Percentiles rank a stretch among this genome's conserved stretches.
Conservation (phyloP, 768 basidiomycete species). For the Russula griseocarnosa region DNA sequence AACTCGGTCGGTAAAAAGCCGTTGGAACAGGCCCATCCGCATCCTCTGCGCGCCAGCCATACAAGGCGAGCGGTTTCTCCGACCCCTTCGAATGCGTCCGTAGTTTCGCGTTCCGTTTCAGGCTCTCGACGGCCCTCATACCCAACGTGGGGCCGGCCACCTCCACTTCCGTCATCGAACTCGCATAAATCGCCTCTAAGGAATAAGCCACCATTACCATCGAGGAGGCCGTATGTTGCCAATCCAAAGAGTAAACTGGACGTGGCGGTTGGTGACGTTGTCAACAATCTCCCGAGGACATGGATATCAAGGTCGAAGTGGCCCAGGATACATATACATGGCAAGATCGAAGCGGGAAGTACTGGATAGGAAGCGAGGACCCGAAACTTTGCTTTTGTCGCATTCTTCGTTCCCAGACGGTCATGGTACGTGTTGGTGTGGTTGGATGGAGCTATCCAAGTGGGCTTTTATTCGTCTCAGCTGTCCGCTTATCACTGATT, state of each 20-base stretch:
- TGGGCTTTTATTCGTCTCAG: conserved; percentile 38
- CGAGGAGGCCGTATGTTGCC: conserved; percentile 71
- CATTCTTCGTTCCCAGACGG: conserved; percentile 84
- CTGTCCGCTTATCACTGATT: conserved; percentile 6
- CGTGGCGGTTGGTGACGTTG: conserved; percentile 86
- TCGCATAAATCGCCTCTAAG: conserved; percentile 46
- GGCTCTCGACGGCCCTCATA: conserved; percentile 46
- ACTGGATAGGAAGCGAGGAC: conserved; percentile 93
- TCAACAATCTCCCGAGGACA: conserved; percentile 81
- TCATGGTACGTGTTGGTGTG: conserved; percentile 95
- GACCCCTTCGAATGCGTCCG: conserved; percentile 56
- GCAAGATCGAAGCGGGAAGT: conserved; percentile 91
- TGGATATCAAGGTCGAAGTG: conserved; percentile 77
- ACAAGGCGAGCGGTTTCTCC: conserved; percentile 51
- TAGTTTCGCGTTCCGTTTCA: conserved; percentile 45
- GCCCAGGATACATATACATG: conserved; percentile 81
- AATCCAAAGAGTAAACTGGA: conserved; percentile 91
- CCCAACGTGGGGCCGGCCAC: conserved; percentile 67
- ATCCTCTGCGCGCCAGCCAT: conserved; percentile 43
- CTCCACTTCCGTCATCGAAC: conserved; percentile 48
- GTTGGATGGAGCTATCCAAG: conserved; percentile 91
- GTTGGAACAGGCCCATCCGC: conserved; percentile 31
- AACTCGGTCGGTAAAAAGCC: conserved; percentile 36
- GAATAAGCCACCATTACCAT: conserved; percentile 37
- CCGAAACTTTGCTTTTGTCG: conserved; percentile 89